These are phyloP conservation scores for Metarhizium sp. DNA, from an alignment of 2,329 filamentous ascomycete genomes.

Conservation along the genomic window DNA sequence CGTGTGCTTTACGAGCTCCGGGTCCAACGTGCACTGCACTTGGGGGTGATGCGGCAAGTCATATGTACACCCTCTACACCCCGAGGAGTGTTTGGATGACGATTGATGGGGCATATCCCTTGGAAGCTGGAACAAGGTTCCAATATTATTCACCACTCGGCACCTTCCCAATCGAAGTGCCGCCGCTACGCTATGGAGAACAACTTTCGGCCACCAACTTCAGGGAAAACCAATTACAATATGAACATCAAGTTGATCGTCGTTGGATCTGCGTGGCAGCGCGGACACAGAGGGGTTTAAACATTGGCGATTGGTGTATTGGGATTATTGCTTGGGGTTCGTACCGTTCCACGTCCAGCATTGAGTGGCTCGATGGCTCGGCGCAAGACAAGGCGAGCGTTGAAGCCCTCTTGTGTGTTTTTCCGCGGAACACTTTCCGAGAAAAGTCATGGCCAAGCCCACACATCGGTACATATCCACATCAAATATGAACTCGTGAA, in stretches of 20 bases:
- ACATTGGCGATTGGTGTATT: not conserved
- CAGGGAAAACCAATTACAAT: not conserved
- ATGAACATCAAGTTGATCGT: not conserved
- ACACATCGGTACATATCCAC: no score
- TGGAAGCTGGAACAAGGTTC: not conserved
- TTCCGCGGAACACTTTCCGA: no score
- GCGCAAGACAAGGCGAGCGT: no score
- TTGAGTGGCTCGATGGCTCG: no score
- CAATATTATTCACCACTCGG: conserved; percentile 1
- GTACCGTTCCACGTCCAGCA: no score
- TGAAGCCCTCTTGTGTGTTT: no score
- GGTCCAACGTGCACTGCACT: not conserved
- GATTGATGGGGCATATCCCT: not conserved
- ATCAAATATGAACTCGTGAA: no score
- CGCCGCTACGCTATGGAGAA: conserved; percentile 1
- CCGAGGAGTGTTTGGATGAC: not conserved
- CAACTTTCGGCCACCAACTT: not conserved
- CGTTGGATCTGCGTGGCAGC: not conserved
- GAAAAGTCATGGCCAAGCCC: no score
- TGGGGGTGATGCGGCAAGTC: not conserved
- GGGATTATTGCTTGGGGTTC: no score
- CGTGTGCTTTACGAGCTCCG: not conserved
- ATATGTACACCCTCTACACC: not conserved
- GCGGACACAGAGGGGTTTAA: not conserved
- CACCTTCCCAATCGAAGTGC: conserved; percentile 8